phyloP scores from a whole-genome alignment of 2,329 filamentous ascomycete species.

The Trichocomaceae sp. region DNA sequence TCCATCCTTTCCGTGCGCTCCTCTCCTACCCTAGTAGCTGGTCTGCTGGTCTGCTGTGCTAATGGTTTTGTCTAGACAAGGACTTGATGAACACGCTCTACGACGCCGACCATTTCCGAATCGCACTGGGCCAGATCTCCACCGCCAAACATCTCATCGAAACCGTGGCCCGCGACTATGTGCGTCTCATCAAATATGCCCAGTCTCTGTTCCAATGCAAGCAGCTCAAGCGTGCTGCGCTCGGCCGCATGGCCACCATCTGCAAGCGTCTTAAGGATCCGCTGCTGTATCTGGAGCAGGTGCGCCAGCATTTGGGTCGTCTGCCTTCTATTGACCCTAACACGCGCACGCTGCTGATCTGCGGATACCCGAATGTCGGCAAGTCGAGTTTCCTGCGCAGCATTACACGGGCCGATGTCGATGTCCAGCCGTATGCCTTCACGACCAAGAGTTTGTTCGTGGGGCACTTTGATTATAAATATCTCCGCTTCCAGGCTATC shows the following conservation, averaged over 20 bases:
- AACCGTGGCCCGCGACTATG: slow-evolving; percentile 92
- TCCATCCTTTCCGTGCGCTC: slow-evolving; percentile 79
- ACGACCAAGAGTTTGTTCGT: slow-evolving; percentile 97
- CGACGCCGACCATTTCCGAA: slow-evolving; percentile 95
- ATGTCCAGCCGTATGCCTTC: slow-evolving; percentile 96
- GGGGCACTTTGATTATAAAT: slow-evolving; percentile 96
- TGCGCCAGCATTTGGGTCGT: slow-evolving; percentile 93
- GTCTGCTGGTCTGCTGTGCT: not conserved
- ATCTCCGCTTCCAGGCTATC: slow-evolving; percentile 82
- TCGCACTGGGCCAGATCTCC: slow-evolving; percentile 90
- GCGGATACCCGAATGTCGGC: slow-evolving; percentile 94
- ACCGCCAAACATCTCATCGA: slow-evolving; percentile 96
- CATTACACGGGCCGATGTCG: slow-evolving; percentile 89
- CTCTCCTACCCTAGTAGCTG: too few relatives aligned
- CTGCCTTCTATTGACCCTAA: slow-evolving; percentile 98
- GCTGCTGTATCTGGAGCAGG: slow-evolving; percentile 90
- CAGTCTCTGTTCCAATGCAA: slow-evolving; percentile 98
- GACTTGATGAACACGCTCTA: slow-evolving; percentile 95
- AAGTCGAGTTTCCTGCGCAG: slow-evolving; percentile 94
- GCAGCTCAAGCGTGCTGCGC: slow-evolving; percentile 89
- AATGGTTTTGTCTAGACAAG: slow-evolving; percentile 45
- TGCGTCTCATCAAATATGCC: slow-evolving; percentile 91
- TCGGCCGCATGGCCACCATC: slow-evolving; percentile 97
- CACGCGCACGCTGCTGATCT: slow-evolving; percentile 90
- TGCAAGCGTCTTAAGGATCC: slow-evolving; percentile 92